Conservation (phyloP, 805 yeast species). For the Torulaspora quercuum region DNA sequence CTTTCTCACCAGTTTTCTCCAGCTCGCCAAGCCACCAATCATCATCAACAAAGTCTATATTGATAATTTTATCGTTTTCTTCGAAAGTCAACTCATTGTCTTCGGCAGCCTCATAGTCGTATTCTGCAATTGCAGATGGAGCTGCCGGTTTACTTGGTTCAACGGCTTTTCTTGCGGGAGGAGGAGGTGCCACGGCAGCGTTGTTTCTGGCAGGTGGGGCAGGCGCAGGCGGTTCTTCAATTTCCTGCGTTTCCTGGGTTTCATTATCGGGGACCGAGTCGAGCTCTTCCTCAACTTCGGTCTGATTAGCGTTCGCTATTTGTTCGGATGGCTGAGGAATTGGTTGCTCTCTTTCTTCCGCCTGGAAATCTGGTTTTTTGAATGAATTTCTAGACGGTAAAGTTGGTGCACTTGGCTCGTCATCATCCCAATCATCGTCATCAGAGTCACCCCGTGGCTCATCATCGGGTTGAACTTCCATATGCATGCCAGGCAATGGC, state of each 20-base stretch:
- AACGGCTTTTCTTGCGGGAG: slow-evolving; percentile 29
- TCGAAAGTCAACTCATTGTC: slow-evolving; percentile 83
- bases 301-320: slow-evolving; percentile 20
- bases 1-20: slow-evolving; percentile 61
- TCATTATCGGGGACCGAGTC: slow-evolving; percentile 25
- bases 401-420: slow-evolving; percentile 22
- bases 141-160: slow-evolving; percentile 18
- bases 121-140: slow-evolving; percentile 69
- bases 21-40: slow-evolving; percentile 97
- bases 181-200: slow-evolving; percentile 30
- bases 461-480: slow-evolving; percentile 25
- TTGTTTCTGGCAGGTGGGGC: slow-evolving; percentile 26
- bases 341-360: slow-evolving; percentile 17
- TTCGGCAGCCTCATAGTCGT: slow-evolving; percentile 88
- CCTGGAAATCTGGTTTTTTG: slow-evolving; percentile 13
- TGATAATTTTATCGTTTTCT: slow-evolving; percentile 77
- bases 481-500: slow-evolving; percentile 37
- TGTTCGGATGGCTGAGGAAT: slow-evolving; percentile 6
- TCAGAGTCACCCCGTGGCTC: slow-evolving; percentile 24
- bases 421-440: slow-evolving; percentile 29
- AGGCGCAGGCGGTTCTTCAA: slow-evolving; percentile 28
- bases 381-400: slow-evolving; percentile 17
- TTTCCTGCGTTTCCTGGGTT: slow-evolving; percentile 19
- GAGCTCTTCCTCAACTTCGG: slow-evolving; percentile 16
- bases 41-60: slow-evolving; percentile 85